Base-by-base conservation (phyloP, 805 yeast species). In the Starmerella bombicola region DNA sequence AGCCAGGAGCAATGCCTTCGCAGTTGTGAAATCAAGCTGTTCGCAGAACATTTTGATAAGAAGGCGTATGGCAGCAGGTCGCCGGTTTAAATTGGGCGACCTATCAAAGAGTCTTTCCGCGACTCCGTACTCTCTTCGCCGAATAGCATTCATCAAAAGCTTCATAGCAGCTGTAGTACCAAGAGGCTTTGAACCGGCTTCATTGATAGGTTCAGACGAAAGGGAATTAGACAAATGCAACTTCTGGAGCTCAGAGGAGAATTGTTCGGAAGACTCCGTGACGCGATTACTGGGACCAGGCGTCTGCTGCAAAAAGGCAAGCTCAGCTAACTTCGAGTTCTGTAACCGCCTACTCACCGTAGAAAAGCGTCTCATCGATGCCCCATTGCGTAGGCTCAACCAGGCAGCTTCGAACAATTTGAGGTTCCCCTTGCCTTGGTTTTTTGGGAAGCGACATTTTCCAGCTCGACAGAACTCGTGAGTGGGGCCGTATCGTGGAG, bases 1-100 rank as follows among this genome's bases (percentile, higher is more conserved):
- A 22, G 45, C 44, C 15, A 37, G 13, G 12, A 52, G 40, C 7
- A 50, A 18, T 7, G 54, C 52, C 29, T 37, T 42, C 5, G 55
- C 54, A 1, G 49, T 32, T 6, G 43, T 37, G 32, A 49, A 52
- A 33, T 52, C 55, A 33, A 34, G 35, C 38, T 36, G 37, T 31
- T 41, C 43, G 25, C 51, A 43, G 38, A 43, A 45, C 22, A 36
- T 26, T 21, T 45, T 40, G 5, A 50, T 9, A n/a, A 52, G 35
- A 15, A 37, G 31, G 10, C 41, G 30, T 28, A 48, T 15, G 5
- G 52, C 53, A 2, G 38, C 33, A 8, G 43, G 41, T 8, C 45
- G 42, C 16, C 24, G 25, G n/a, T 37, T 40, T 10, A 46, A 40
- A 19, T 33, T 18, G 22, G 51, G 50, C 7, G 28, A 34, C n/a